These are phyloP conservation scores for Umbilicaria muhlenbergii DNA, from an alignment of 495 filamentous ascomycete species.

Conservation along the genomic window DNA sequence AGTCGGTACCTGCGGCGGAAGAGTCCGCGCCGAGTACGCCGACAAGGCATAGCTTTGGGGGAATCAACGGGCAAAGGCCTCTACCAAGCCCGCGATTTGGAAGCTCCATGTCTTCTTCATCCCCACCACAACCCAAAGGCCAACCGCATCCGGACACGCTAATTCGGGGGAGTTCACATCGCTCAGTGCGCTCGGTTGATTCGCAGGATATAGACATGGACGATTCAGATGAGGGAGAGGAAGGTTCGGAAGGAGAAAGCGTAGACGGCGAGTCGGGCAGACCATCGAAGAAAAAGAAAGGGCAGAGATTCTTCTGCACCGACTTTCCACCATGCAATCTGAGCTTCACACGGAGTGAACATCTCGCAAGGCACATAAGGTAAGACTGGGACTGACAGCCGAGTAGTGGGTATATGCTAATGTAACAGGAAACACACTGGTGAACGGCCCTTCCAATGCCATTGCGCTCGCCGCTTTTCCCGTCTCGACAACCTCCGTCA, in stretches of 20 bases:
- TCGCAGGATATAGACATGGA: slow-evolving; percentile 67
- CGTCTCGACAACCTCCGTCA: slow-evolving; percentile 90
- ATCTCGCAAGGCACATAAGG: slow-evolving; percentile 88
- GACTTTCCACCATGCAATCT: slow-evolving; percentile 89
- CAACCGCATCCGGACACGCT: slow-evolving; percentile 21
- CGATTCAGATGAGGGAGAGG: slow-evolving; percentile 58
- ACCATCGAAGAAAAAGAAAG: slow-evolving; percentile 84
- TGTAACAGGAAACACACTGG: slow-evolving; percentile 78
- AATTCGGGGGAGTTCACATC: slow-evolving; percentile 44
- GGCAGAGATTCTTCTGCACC: slow-evolving; percentile 93
- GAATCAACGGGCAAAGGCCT: slow-evolving; percentile 39
- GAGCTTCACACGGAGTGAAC: slow-evolving; percentile 93
- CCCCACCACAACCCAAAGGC: slow-evolving; percentile 16
- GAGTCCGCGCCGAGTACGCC: slow-evolving; percentile 42
- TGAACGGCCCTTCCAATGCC: slow-evolving; percentile 93
- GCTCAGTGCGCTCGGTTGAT: slow-evolving; percentile 44
- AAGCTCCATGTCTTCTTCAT: slow-evolving; percentile 33
- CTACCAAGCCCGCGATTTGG: slow-evolving; percentile 42
- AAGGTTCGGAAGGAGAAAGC: slow-evolving; percentile 65
- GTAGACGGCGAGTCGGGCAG: slow-evolving; percentile 49
- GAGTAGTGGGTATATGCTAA: slow-evolving; percentile 5
- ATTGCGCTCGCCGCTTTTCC: slow-evolving; percentile 91
- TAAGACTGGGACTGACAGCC: slow-evolving; percentile 21
- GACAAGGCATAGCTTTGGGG: slow-evolving; percentile 42
- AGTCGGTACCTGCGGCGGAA: slow-evolving; percentile 17